Percentiles rank a stretch among this genome's conserved stretches.
Evolutionary conservation across 192 early-diverging fungal genomes (phyloP).

Genomic region (Borealophlyctis nickersoniae): DNA sequence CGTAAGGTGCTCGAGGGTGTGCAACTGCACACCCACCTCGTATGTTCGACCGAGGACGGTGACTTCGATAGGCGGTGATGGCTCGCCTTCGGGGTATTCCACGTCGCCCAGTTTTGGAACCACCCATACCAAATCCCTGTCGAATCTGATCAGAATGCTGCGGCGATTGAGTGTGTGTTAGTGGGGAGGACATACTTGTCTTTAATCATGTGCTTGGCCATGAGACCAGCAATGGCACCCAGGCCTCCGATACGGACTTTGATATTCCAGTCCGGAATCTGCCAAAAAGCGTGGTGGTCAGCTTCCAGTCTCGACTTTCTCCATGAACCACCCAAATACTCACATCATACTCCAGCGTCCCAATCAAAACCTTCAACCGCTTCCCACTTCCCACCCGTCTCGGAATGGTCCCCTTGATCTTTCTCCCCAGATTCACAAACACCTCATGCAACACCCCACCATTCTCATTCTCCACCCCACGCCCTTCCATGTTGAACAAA

Average conservation of each 20-base stretch:
- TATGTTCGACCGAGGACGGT: not conserved
- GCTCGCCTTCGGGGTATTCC: not conserved
- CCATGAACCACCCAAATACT: too few species aligned
- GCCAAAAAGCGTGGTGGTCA: not conserved
- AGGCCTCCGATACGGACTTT: slow-evolving; percentile 15
- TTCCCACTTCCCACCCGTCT: not conserved
- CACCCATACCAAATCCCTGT: slow-evolving; percentile 6
- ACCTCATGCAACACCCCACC: too few species aligned
- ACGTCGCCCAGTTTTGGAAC: slow-evolving; percentile 10
- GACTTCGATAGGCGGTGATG: not conserved
- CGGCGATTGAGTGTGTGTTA: not conserved
- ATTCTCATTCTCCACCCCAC: not conserved
- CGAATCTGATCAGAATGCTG: not conserved
- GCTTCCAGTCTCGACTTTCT: too few species aligned
- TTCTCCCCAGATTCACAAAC: not conserved
- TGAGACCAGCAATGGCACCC: slow-evolving; percentile 5
- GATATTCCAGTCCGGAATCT: slow-evolving; percentile 16
- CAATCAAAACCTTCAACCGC: not conserved
- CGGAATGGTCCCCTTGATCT: not conserved
- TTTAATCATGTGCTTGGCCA: slow-evolving; percentile 1
- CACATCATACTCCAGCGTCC: not conserved
- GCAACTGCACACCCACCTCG: not conserved
- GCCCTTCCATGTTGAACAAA: too few species aligned
- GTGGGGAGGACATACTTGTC: too few species aligned
- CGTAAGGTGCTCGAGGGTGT: not conserved